Base-by-base conservation (phyloP, 176 grass and related monocot species). In the Tillandsia leiboldiana region DNA sequence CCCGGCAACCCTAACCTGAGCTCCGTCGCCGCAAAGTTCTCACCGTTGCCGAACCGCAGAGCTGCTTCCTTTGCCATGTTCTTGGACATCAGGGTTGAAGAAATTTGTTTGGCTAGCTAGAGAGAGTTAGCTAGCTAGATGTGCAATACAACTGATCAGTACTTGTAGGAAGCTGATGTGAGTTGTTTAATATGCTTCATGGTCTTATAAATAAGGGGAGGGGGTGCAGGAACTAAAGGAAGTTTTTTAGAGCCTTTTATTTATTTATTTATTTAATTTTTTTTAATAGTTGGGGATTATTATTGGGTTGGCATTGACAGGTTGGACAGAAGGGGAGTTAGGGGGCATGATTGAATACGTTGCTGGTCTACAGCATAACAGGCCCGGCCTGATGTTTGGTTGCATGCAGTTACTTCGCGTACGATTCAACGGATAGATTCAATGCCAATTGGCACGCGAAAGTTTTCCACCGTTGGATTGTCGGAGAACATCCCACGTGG, bases 1-100 rank as follows among this genome's bases (percentile, higher is more conserved):
- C 91, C 91, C 0, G 91, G 91, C 64, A 83, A 61, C 53, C 91
- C 91, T 9, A 96, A 85, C 72, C 88, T 86, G 51, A 96, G 87
- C 82, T 96, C 91, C 23, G 91, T 96, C 3, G 80, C 87, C 48
- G 78, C 83, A 69, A 85, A 75, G 90, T 62, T 90, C 3, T 90
- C 80, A 47, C 78, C 76, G 58, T 88, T 82, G 13, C 56, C n/a
- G 9, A 23, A 18, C 17, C 22, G 22, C 1, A 42, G 33, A 42
- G 8, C 22, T 61, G 56, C 56, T 61, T 61, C 56, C 22, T 20
- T 20, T 61, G 22, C 56, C 56, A 61, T 61, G 33, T 42, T 42
- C 56, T 61, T 18, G 11, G 56, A 7, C 6, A 61, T 61, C 2
- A 7, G 15, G 22, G 56, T 61, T 9, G 56, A 61, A 61, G 56